These are phyloP conservation scores for Cardamine occulta DNA, from an alignment of 345 rosid genomes.

Conservation along the genomic window DNA sequence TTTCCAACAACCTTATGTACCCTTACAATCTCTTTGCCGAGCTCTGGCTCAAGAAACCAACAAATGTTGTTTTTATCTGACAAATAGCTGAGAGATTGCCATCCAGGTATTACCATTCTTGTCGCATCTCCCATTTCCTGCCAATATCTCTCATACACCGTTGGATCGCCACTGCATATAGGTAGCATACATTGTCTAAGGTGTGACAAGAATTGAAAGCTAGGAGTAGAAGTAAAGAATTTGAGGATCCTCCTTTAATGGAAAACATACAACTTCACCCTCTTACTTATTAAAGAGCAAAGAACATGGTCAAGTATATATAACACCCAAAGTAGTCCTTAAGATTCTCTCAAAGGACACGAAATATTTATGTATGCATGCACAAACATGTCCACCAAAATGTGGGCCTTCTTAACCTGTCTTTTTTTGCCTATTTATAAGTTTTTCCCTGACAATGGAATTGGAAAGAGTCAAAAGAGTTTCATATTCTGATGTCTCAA, in stretches of 20 bases:
- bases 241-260: conserved; percentile 11
- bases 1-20: conserved; percentile 79
- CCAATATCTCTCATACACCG: conserved; percentile 84
- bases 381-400: conserved; percentile 23
- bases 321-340: conserved; percentile 28
- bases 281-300: neutral
- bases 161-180: conserved; percentile 85
- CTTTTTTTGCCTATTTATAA: conserved; percentile 24
- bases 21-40: conserved; percentile 62
- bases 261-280: conserved; percentile 22
- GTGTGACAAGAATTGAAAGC: neutral
- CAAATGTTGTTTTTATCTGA: conserved; percentile 67
- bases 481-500: conserved; percentile 2
- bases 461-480: conserved; percentile 15
- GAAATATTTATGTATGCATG: conserved; percentile 17
- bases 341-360: conserved; percentile 32
- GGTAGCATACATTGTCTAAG: conserved; percentile 10
- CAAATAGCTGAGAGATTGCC: conserved; percentile 88
- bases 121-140: conserved; percentile 65
- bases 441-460: neutral
- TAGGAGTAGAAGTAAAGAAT: neutral
- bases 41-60: conserved; percentile 91
- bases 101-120: conserved; percentile 75
- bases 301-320: conserved; percentile 22
- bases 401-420: conserved; percentile 5